A percentile compares a stretch with the other conserved stretches of the same genome.
Evolutionary conservation across 2,329 filamentous ascomycete genomes (phyloP).

Genomic region (Aspergillus fijiensis): DNA sequence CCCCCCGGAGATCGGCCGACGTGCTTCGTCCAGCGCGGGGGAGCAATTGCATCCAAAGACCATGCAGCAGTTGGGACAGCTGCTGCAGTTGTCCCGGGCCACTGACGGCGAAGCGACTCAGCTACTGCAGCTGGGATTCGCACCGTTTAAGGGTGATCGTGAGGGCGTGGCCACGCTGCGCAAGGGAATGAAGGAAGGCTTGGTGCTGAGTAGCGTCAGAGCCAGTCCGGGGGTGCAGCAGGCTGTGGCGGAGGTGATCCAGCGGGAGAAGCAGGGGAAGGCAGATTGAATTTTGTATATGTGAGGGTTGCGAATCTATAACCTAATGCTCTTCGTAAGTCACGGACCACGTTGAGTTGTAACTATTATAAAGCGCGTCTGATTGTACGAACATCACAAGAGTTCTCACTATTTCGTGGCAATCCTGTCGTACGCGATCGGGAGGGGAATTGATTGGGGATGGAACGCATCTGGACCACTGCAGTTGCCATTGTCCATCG

Average conservation of each 20-base stretch:
- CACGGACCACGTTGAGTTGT: neutral
- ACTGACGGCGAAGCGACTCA: conserved; percentile 69
- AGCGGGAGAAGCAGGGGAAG: conserved; percentile 53
- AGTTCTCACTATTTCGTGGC: neutral
- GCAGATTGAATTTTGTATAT: conserved; percentile 15
- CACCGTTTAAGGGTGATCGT: conserved; percentile 74
- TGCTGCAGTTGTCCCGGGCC: conserved; percentile 60
- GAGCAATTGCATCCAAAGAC: conserved; percentile 47
- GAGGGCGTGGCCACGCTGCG: conserved; percentile 64
- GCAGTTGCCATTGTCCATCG: no score
- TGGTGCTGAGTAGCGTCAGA: conserved; percentile 81
- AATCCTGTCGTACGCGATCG: neutral
- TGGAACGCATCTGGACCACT: no score
- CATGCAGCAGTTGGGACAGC: conserved; percentile 64
- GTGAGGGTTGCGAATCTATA: neutral
- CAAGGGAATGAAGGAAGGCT: conserved; percentile 76
- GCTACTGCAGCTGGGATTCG: conserved; percentile 74
- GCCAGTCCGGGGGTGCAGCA: conserved; percentile 78
- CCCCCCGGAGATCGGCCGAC: conserved; percentile 58
- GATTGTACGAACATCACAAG: neutral
- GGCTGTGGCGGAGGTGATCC: conserved; percentile 68
- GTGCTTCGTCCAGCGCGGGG: conserved; percentile 29
- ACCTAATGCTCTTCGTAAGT: neutral
- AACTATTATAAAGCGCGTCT: neutral
- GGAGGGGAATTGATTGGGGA: no score